Percentiles rank a stretch among this genome's conserved stretches.
These are phyloP conservation scores for Brassica juncea DNA, from an alignment of 345 rosid species.

Conservation along the genomic window DNA sequence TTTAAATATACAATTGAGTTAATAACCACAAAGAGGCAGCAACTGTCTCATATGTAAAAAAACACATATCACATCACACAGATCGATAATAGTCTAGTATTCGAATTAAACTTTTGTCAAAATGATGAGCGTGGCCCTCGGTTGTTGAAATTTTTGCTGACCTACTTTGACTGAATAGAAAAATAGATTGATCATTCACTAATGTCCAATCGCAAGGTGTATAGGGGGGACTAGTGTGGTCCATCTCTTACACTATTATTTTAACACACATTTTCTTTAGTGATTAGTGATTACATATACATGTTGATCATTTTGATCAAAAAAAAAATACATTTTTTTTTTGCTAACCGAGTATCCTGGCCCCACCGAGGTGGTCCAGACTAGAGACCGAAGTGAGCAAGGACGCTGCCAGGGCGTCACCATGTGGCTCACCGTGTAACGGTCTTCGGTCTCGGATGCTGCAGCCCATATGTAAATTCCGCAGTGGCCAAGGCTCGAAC, in stretches of 20 bases:
- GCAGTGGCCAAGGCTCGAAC: too few relatives aligned
- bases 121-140: conserved; percentile 40
- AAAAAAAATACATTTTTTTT: too few relatives aligned
- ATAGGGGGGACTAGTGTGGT: conserved; percentile 38
- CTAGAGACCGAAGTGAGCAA: too few relatives aligned
- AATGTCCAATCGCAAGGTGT: conserved; percentile 32
- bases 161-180: conserved; percentile 40
- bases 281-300: background rate
- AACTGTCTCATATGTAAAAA: conserved; percentile 27
- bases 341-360: too few relatives aligned
- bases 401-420: too few relatives aligned
- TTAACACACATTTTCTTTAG: background rate
- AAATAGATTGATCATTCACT: conserved; percentile 32
- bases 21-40: conserved; percentile 12
- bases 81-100: conserved; percentile 15
- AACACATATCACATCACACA: conserved; percentile 27
- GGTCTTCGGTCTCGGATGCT: too few relatives aligned
- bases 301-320: background rate
- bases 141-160: conserved; percentile 37
- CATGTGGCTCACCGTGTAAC: too few relatives aligned
- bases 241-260: conserved; percentile 30
- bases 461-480: too few relatives aligned
- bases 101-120: conserved; percentile 15
- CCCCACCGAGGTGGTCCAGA: too few relatives aligned
- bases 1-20: background rate